Base-by-base conservation (phyloP, 371 early-diverging fungal genomes). In the Lichtheimia hyalospora region DNA sequence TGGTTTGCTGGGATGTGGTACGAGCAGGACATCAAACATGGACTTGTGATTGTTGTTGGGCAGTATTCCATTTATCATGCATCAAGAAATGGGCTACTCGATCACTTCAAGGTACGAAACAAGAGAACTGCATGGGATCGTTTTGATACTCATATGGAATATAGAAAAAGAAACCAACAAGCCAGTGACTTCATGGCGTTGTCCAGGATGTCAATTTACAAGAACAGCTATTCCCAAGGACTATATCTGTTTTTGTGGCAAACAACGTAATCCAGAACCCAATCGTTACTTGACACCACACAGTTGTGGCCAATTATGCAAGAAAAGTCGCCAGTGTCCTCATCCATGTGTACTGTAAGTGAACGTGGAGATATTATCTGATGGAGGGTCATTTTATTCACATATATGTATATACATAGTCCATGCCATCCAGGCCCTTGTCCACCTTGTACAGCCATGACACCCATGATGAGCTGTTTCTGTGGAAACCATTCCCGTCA, bases 381-480 rank as follows among this genome's bases (percentile, higher is more conserved):
- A 21, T 13, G 7, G 20, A 18, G n/a, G n/a, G n/a, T 34, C 42
- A 21, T 6, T 21, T 4, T 3, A 34, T 18, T 55, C 50, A 16
- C 8, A 55, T 15, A 49, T 14, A 49, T 23, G 14, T 43, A 24
- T 55, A 12, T 60, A 24, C 57, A 62, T 58, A 81, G 86, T 54
- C 90, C 81, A 18, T 96, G 96, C 62, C 97, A 97, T 75, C 96
- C 97, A 8, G 97, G 97, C 1, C 96, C 95, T 14, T 97, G 97
- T 61, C 89, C 92, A 25, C 93, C 95, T 2, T 97, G 97, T 70
- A 86, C 87, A 20, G 84, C 86, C 13, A 73, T 90, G 74, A 92
- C 92, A 3, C 91, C 93, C 2, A 67, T 78, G 6, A 80, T 83
- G 44, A 71, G 69, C 6, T 97, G 97, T 74, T 89, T 84, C 67